Evolutionary conservation across 371 early-diverging fungal species (phyloP).

Genomic region (Mortierella polycephala): DNA sequence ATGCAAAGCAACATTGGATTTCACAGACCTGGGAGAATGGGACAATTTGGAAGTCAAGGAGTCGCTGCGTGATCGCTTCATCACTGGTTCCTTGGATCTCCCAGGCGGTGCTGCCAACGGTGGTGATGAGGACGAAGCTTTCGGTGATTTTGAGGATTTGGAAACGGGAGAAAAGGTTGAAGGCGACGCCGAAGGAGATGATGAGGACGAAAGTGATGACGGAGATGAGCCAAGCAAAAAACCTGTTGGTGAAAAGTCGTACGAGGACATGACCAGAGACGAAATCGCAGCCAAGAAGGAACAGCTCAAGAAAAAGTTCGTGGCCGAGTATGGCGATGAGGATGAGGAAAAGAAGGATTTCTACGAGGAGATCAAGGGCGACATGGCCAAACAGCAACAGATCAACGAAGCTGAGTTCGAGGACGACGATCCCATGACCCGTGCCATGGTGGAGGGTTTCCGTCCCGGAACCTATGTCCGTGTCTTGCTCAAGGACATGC

Average conservation of each 20-base stretch:
- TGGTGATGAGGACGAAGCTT: constrained; percentile 68
- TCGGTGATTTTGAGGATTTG: constrained; percentile 94
- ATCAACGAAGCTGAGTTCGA: constrained; percentile 90
- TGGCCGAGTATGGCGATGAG: constrained; percentile 88
- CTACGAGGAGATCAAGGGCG: constrained; percentile 91
- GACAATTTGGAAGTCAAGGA: constrained; percentile 80
- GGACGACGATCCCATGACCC: constrained; percentile 77
- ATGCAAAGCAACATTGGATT: constrained; percentile 67
- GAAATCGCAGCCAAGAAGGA: constrained; percentile 87
- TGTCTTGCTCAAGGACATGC: constrained; percentile 87
- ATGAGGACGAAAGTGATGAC: constrained; percentile 55
- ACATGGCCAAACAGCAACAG: constrained; percentile 82
- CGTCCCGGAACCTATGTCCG: constrained; percentile 95
- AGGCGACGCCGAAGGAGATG: constrained; percentile 51
- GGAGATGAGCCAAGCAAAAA: constrained; percentile 44
- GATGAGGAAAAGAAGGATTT: constrained; percentile 80
- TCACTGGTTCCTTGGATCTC: constrained; percentile 76
- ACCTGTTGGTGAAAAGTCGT: constrained; percentile 32
- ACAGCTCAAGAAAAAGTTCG: constrained; percentile 91
- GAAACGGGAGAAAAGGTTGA: constrained; percentile 69
- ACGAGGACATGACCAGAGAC: constrained; percentile 60
- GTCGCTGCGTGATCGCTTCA: constrained; percentile 81
- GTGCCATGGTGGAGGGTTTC: constrained; percentile 87
- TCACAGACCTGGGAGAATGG: constrained; percentile 72
- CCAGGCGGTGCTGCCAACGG: constrained; percentile 59